Conservation (phyloP, 139 green algal species). For the Chlamydomonas sphaeroides region DNA sequence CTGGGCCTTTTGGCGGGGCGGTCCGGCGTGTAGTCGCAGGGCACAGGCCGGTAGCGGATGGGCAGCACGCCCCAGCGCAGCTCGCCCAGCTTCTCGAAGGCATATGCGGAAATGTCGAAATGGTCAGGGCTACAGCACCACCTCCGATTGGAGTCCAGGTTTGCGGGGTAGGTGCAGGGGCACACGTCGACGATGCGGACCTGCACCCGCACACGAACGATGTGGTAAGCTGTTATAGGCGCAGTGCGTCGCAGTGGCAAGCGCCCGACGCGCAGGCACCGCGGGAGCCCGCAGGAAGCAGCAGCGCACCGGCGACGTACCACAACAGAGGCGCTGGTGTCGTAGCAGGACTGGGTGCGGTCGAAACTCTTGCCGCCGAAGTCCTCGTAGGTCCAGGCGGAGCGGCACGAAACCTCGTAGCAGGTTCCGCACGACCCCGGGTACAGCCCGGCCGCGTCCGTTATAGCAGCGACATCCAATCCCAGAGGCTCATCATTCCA, state of each 20-base stretch:
- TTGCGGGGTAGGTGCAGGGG: conserved; percentile 6
- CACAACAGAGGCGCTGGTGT: conserved; percentile 16
- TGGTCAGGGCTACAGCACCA: conserved; percentile 42
- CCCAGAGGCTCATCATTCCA: neutral
- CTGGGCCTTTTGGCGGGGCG: too few relatives aligned
- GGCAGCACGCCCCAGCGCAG: conserved; percentile 27
- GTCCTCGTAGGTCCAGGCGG: too few relatives aligned
- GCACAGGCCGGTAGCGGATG: too few relatives aligned
- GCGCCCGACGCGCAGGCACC: too few relatives aligned
- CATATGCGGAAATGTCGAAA: conserved; percentile 20
- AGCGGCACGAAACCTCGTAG: conserved; percentile 27
- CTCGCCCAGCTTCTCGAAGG: conserved; percentile 34
- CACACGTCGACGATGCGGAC: conserved; percentile 39
- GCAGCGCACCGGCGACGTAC: too few relatives aligned
- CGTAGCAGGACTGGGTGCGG: conserved; percentile 26
- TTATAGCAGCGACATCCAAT: conserved; percentile 12
- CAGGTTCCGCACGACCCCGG: conserved; percentile 29
- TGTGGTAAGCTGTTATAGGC: too few relatives aligned
- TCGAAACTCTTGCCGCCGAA: conserved; percentile 6
- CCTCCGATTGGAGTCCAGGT: conserved; percentile 16
- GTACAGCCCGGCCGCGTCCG: conserved; percentile 5
- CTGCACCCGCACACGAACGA: too few relatives aligned
- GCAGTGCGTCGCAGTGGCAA: too few relatives aligned
- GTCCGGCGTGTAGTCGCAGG: too few relatives aligned
- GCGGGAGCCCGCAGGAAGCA: too few relatives aligned